These are phyloP conservation scores for Sphagnum contortum DNA, from an alignment of 225 moss, liverwort and hornwort genomes.

Conservation along the genomic window DNA sequence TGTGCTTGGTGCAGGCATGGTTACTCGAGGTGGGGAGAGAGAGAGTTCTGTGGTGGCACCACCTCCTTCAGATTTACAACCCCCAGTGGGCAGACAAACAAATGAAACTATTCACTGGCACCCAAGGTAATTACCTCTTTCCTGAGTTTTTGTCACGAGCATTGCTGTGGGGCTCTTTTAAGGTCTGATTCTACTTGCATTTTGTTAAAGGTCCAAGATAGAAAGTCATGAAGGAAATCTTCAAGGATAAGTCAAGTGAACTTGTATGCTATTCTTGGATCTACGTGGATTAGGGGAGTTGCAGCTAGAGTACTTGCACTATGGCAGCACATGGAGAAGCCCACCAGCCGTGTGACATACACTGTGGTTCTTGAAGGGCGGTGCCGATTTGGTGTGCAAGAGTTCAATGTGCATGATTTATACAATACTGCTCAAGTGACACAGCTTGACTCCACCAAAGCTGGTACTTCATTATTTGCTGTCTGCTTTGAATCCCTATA, in stretches of 20 bases:
- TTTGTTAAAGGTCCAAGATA: too few species aligned
- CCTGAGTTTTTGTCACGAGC: background rate
- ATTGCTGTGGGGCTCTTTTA: too few species aligned
- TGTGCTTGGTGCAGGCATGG: slow-evolving; percentile 12
- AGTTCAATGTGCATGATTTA: slow-evolving; percentile 17
- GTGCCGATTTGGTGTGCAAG: slow-evolving; percentile 31
- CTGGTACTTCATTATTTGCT: slow-evolving; percentile 11
- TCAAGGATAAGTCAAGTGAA: too few species aligned
- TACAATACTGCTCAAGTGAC: slow-evolving; percentile 24
- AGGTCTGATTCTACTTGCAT: too few species aligned
- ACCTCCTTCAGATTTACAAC: slow-evolving; percentile 10
- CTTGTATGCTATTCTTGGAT: too few species aligned
- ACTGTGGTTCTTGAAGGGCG: slow-evolving; percentile 32
- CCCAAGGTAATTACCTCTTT: slow-evolving; percentile 16
- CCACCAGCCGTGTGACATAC: slow-evolving; percentile 29
- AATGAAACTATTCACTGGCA: slow-evolving; percentile 30
- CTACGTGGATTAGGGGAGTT: slow-evolving; percentile 16
- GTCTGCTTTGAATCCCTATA: too few species aligned
- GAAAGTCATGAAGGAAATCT: too few species aligned
- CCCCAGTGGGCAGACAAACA: slow-evolving; percentile 9
- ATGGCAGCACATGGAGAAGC: slow-evolving; percentile 23
- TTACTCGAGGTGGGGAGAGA: slow-evolving; percentile 9
- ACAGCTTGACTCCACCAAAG: slow-evolving; percentile 27
- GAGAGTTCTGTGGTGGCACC: slow-evolving; percentile 8
- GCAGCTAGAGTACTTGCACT: slow-evolving; percentile 29